These are phyloP conservation scores for Podosphaera xanthii DNA, from an alignment of 2,329 filamentous ascomycete genomes.

Conservation along the genomic window DNA sequence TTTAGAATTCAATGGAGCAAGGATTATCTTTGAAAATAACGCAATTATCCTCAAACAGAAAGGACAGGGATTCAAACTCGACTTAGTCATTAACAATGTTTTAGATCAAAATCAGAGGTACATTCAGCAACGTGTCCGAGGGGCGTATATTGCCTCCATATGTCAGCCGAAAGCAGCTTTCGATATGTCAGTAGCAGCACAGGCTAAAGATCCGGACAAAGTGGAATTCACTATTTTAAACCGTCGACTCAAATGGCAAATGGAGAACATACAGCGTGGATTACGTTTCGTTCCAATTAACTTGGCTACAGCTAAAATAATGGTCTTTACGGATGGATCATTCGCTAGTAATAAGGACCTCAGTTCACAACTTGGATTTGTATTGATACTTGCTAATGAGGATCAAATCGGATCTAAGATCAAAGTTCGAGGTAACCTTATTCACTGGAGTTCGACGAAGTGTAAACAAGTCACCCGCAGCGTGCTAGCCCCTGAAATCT, in stretches of 20 bases:
- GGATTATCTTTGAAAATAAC: neutral
- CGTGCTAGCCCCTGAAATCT: constrained; percentile 4
- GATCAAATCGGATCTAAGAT: neutral
- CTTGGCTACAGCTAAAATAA: neutral
- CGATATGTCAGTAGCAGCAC: neutral
- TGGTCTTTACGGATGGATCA: constrained; percentile 1
- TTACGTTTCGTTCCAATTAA: neutral
- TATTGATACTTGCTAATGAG: neutral
- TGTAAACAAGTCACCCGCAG: constrained; percentile 1
- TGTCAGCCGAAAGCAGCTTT: neutral
- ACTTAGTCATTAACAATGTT: neutral
- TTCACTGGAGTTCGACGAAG: neutral
- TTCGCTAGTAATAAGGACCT: neutral
- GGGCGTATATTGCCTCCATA: neutral
- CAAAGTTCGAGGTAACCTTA: neutral
- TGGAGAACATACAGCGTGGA: neutral
- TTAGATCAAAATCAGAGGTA: neutral
- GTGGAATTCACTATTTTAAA: neutral
- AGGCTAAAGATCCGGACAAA: neutral
- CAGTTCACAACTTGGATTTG: neutral
- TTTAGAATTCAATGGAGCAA: constrained; percentile 1
- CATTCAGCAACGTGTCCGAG: neutral
- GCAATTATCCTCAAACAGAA: neutral
- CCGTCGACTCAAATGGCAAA: neutral
- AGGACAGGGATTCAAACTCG: neutral